phyloP scores from a whole-genome alignment of 805 yeast genomes.

The Zygotorulaspora danielsina region DNA sequence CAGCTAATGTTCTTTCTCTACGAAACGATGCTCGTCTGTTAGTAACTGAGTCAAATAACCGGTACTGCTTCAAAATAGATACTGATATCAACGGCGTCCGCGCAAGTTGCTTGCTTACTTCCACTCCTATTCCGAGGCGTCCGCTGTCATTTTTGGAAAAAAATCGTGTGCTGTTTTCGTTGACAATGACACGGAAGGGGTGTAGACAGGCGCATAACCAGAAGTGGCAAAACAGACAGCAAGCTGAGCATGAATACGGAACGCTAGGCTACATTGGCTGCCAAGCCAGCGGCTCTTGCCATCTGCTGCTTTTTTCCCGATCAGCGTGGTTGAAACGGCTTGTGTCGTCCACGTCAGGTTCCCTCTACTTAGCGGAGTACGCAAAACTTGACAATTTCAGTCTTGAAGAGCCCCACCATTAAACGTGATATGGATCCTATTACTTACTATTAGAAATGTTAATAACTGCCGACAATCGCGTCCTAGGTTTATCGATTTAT shows the following conservation, averaged over 20 bases:
- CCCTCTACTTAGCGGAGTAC: too few species aligned
- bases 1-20: constrained; percentile 3
- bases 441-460: constrained; percentile 1
- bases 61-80: too few species aligned
- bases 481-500: neutral
- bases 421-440: neutral
- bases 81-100: too few species aligned
- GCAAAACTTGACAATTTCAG: too few species aligned
- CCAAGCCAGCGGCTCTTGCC: too few species aligned
- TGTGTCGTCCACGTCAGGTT: too few species aligned
- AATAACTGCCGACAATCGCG: constrained; percentile 1
- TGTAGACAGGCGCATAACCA: neutral
- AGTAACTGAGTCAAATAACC: constrained; percentile 1
- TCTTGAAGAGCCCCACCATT: too few species aligned
- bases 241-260: too few species aligned
- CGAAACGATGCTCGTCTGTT: neutral
- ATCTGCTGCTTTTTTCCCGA: too few species aligned
- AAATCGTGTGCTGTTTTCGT: neutral
- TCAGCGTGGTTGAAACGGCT: too few species aligned
- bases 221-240: neutral
- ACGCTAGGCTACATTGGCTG: neutral
- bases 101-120: too few species aligned
- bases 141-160: neutral
- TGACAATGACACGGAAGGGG: neutral
- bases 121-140: neutral